Evolutionary conservation across 2,329 filamentous ascomycete genomes (phyloP), one percentile per base, ranked within the genome.

Genomic region (Leptodontidium sp.): DNA sequence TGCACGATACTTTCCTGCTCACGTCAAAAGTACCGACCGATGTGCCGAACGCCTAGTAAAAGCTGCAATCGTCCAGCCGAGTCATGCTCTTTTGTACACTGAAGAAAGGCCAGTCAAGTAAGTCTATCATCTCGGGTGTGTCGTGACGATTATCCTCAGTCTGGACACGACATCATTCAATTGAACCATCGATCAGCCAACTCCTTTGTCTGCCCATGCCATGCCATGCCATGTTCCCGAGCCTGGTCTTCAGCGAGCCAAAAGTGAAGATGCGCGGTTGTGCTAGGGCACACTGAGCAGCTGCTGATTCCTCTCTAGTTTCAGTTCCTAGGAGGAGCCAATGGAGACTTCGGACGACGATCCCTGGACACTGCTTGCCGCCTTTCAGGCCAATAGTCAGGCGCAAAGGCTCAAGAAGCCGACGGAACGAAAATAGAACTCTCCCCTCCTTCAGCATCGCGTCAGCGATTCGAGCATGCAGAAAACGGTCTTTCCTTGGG

Each of bases 41-140:
- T 32, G 55, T 58, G 55, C 55, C 55, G 3, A 4, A 47, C 15
- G 2, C 15, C n/a, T 7, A 21, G 47, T 40, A 64, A 21, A 35
- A 21, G 29, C 58, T 61, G 63, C 53, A 59, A 50, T 65, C 63
- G 58, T 49, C 53, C 63, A 52, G 53, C 43, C 55, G 21, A 24
- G 32, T 40, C 32, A 40, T 58, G 17, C 55, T 35, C 29, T 35
- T 58, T 58, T 12, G 14, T 9, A n/a, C 32, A 8, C 29, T 21
- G 53, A 17, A 38, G 14, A 8, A 55, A 14, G 32, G 45, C 45
- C 45, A n/a, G 45, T 47, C 45, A 47, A 47, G n/a, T 47, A 47
- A 47, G n/a, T 47, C 29, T 12, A 21, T 38, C 53, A 35, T 38
- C 32, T 38, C 55, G 35, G 55, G n/a, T 58, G 55, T 58, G 35